Percentiles rank a stretch among this genome's conserved stretches.
phyloP scores from a whole-genome alignment of 208 protist species.

The Leishmania braziliensis region DNA sequence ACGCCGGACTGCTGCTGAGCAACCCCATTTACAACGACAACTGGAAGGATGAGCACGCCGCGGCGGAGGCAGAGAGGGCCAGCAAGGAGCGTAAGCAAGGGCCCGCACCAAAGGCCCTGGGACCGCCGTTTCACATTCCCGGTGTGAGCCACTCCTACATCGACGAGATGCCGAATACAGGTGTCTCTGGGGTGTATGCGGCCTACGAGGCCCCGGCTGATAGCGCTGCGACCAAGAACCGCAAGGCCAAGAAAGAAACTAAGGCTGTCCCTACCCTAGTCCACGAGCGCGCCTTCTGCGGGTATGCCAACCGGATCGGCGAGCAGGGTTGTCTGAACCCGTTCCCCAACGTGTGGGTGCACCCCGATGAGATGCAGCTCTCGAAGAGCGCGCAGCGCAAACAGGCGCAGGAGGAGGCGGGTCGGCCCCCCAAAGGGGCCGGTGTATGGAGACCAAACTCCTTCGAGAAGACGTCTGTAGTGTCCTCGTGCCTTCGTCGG shows the following conservation, averaged over 20 bases:
- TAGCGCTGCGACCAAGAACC: slow-evolving; percentile 36
- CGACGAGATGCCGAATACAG: slow-evolving; percentile 76
- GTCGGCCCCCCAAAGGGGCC: slow-evolving; percentile 31
- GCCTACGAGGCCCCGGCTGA: slow-evolving; percentile 32
- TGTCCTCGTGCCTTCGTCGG: slow-evolving; percentile 77
- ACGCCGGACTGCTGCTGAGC: slow-evolving; percentile 63
- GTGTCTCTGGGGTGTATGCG: slow-evolving; percentile 72
- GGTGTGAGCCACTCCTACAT: slow-evolving; percentile 66
- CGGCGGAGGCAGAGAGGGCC: slow-evolving; percentile 18
- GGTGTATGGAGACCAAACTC: slow-evolving; percentile 83
- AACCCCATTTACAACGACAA: slow-evolving; percentile 73
- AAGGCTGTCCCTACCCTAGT: slow-evolving; percentile 9
- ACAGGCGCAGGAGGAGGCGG: slow-evolving; percentile 31
- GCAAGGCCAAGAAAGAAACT: slow-evolving; percentile 31
- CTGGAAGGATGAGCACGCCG: slow-evolving; percentile 45
- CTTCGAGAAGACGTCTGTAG: slow-evolving; percentile 69
- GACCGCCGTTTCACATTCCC: slow-evolving; percentile 49
- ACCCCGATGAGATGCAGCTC: slow-evolving; percentile 38
- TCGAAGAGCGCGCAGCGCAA: slow-evolving; percentile 30
- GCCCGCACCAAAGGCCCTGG: slow-evolving; percentile 22
- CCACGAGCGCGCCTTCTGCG: slow-evolving; percentile 55
- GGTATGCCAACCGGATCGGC: slow-evolving; percentile 34
- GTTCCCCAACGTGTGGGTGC: slow-evolving; percentile 80
- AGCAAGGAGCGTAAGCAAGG: slow-evolving; percentile 20
- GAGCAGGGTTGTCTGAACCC: slow-evolving; percentile 61